Evolutionary conservation across 176 grass and related monocot species (phyloP).

Genomic region (Cocos nucifera): DNA sequence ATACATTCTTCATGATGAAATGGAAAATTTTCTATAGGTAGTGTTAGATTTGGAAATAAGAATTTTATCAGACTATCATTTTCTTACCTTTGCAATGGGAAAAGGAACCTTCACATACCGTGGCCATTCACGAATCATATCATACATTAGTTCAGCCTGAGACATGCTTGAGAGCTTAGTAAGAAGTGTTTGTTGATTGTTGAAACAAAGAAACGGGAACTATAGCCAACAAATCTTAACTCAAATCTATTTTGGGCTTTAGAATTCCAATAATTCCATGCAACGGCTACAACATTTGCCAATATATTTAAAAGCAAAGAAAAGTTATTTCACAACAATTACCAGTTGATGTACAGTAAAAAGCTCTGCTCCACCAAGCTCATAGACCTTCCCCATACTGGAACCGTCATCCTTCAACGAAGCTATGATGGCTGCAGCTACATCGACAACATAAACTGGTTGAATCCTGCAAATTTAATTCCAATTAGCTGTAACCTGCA

Average conservation of each 20-base stretch:
- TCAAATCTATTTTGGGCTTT: background rate
- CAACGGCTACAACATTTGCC: background rate
- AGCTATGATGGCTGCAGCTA: conserved; percentile 80
- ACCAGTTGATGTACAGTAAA: conserved; percentile 83
- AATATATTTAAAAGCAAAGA: no score
- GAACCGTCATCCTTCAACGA: conserved; percentile 88
- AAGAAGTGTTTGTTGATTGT: background rate
- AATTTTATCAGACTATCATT: background rate
- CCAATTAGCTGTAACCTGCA: no score
- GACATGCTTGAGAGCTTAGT: background rate
- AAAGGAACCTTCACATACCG: conserved; percentile 77
- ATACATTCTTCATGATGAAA: background rate
- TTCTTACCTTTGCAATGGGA: conserved; percentile 71
- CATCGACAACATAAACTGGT: conserved; percentile 93
- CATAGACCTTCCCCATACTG: conserved; percentile 83
- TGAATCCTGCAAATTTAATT: conserved; percentile 50
- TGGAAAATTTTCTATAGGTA: background rate
- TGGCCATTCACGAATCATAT: conserved; percentile 74
- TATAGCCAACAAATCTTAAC: conserved; percentile 1
- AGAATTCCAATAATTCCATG: background rate
- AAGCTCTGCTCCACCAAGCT: conserved; percentile 85
- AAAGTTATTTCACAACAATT: conserved; percentile 13
- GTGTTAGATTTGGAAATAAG: no score
- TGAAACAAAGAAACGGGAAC: background rate
- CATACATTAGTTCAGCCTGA: conserved; percentile 86